Conservation (phyloP, 768 basidiomycete species). For the Podaxis carcinomalis region DNA sequence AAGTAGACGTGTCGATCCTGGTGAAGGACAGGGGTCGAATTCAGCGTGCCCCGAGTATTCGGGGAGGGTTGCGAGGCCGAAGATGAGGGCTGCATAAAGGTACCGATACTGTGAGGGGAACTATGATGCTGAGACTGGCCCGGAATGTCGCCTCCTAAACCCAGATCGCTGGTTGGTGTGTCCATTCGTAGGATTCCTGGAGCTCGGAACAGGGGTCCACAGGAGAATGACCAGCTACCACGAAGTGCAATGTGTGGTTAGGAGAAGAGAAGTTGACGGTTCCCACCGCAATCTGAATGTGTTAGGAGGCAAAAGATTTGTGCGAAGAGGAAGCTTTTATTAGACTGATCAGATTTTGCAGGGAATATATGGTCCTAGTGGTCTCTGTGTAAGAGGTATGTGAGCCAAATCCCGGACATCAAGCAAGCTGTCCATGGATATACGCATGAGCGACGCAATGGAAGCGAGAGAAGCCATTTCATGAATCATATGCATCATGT, state of each 20-base stretch:
- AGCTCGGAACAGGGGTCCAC: neutral
- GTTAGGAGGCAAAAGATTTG: no score
- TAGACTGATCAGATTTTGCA: neutral
- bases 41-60: neutral
- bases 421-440: neutral
- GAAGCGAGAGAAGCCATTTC: neutral
- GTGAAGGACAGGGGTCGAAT: neutral
- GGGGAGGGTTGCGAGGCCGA: neutral
- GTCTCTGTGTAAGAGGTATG: neutral
- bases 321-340: neutral
- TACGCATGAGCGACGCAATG: neutral
- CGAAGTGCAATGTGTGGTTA: neutral
- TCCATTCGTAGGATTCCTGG: neutral
- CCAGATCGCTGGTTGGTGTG: neutral
- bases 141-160: neutral
- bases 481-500: neutral
- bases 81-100: neutral
- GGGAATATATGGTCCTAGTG: neutral
- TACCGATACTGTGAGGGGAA: neutral
- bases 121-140: neutral
- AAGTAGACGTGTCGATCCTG: constrained; percentile 10
- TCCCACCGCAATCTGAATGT: no score
- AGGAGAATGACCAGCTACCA: neutral
- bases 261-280: neutral
- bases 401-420: neutral